Evolutionary conservation across 495 filamentous ascomycete species (phyloP).

Genomic region (Xylaria flabelliformis): DNA sequence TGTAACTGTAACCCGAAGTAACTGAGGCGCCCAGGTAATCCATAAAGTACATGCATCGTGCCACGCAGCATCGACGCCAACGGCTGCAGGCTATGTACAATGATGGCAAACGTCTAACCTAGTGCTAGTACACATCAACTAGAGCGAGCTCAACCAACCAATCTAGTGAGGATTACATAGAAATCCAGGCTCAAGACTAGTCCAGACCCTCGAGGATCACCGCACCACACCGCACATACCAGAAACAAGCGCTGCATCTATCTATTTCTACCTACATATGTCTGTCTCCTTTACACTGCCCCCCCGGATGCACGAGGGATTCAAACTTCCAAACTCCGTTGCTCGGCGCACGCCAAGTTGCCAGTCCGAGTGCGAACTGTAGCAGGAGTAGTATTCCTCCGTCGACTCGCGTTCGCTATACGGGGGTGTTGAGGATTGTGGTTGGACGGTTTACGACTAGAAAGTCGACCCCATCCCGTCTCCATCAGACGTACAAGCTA

Average conservation of each 20-base stretch:
- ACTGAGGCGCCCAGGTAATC: not conserved
- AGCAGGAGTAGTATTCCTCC: not conserved
- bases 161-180: not conserved
- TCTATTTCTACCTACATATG: not conserved
- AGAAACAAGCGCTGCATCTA: constrained; percentile 4
- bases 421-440: constrained; percentile 35
- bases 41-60: not conserved
- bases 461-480: constrained; percentile 32
- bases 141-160: not conserved
- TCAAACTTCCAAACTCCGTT: not conserved
- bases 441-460: constrained; percentile 54
- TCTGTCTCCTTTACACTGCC: not conserved
- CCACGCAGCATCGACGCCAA: not conserved
- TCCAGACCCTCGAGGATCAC: not conserved
- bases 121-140: not conserved
- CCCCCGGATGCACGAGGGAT: constrained; percentile 17
- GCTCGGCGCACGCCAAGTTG: not conserved
- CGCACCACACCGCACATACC: not conserved
- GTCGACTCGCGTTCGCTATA: constrained; percentile 16
- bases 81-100: not conserved
- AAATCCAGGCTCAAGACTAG: not conserved
- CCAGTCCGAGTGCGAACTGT: not conserved
- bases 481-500: constrained; percentile 30
- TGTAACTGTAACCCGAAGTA: not conserved
- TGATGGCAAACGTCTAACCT: not conserved